Evolutionary conservation across 129 eudicot genomes (phyloP).

Genomic region (Ambrosia trifida): DNA sequence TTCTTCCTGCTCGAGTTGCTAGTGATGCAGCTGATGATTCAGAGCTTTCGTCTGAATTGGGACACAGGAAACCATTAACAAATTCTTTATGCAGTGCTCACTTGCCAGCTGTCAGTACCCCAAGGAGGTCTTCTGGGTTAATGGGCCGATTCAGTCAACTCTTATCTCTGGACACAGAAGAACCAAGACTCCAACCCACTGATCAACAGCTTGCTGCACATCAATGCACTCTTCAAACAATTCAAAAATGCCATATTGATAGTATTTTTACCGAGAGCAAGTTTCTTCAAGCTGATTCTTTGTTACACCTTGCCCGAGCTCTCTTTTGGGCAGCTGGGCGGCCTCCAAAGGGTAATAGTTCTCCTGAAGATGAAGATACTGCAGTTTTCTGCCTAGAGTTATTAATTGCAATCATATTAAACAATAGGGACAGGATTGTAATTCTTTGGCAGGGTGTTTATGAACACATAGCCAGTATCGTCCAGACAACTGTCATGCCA

Average conservation of each 20-base stretch:
- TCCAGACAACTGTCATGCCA: slow-evolving; percentile 79
- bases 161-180: slow-evolving; percentile 84
- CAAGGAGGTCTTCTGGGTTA: slow-evolving; percentile 81
- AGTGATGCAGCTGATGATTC: slow-evolving; percentile 94
- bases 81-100: slow-evolving; percentile 68
- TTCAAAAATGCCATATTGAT: slow-evolving; percentile 87
- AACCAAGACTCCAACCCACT: slow-evolving; percentile 83
- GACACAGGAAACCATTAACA: slow-evolving; percentile 65
- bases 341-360: slow-evolving; percentile 70
- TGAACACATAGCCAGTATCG: slow-evolving; percentile 79
- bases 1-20: slow-evolving; percentile 89
- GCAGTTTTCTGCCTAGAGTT: slow-evolving; percentile 90
- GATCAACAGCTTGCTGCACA: slow-evolving; percentile 94
- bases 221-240: slow-evolving; percentile 81
- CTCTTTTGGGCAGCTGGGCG: slow-evolving; percentile 94
- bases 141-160: slow-evolving; percentile 97
- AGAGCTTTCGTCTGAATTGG: slow-evolving; percentile 63
- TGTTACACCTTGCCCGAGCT: slow-evolving; percentile 84
- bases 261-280: slow-evolving; percentile 87
- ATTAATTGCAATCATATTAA: slow-evolving; percentile 77
- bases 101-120: slow-evolving; percentile 71
- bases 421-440: slow-evolving; percentile 75
- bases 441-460: slow-evolving; percentile 92
- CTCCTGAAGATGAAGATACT: slow-evolving; percentile 85
- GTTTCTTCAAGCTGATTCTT: slow-evolving; percentile 76